Conservation (phyloP, 2,329 filamentous ascomycete genomes). For the Penicillium brevicompactum region DNA sequence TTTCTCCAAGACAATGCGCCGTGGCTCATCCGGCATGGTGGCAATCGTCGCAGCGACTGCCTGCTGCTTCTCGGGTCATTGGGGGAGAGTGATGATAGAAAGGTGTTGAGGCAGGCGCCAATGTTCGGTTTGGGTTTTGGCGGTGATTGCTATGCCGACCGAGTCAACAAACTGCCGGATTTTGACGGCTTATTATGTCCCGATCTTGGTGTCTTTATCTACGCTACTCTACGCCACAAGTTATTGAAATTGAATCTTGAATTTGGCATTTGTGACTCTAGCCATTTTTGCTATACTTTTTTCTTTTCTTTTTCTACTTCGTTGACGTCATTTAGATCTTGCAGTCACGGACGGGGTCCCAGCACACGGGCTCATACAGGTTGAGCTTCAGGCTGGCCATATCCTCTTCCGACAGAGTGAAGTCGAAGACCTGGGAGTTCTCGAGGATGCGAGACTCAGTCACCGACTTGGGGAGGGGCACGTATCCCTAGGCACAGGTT, state of each 20-base stretch:
- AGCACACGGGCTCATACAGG: conserved; percentile 59
- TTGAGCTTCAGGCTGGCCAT: conserved; percentile 59
- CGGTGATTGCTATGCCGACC: conserved; percentile 37
- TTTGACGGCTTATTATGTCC: background rate
- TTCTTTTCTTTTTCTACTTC: background rate
- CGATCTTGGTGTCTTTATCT: background rate
- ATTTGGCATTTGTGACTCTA: background rate
- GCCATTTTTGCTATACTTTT: too few relatives aligned
- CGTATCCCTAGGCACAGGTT: conserved; percentile 52
- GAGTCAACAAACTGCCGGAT: conserved; percentile 25
- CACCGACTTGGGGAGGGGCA: conserved; percentile 65
- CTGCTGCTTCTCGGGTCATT: conserved; percentile 19
- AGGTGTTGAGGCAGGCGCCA: background rate
- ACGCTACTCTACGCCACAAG: background rate
- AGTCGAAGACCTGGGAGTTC: conserved; percentile 63
- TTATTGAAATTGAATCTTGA: background rate
- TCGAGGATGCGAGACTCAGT: conserved; percentile 62
- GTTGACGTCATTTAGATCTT: conserved; percentile 19
- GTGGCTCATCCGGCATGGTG: conserved; percentile 34
- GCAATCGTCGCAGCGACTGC: conserved; percentile 22
- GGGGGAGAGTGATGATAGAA: conserved; percentile 7
- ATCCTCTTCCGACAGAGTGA: conserved; percentile 60
- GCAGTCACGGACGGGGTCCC: conserved; percentile 54
- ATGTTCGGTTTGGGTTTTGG: conserved; percentile 3
- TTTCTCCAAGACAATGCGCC: conserved; percentile 40